These are phyloP conservation scores for Laguncularia racemosa DNA, from an alignment of 345 rosid genomes.

Conservation along the genomic window DNA sequence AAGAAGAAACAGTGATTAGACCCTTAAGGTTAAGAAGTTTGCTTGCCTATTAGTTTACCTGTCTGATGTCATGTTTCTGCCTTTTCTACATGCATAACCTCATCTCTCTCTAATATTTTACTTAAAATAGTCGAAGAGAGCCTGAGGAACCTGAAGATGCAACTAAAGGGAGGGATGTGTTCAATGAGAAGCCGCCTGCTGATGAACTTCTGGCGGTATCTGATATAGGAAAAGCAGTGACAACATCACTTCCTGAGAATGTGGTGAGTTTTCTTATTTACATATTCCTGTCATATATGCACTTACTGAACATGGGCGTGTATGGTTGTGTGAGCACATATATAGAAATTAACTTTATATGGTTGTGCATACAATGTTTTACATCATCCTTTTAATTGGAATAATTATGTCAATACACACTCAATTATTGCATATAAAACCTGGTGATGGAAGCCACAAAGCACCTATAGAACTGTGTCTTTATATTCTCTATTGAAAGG, in stretches of 20 bases:
- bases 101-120: constrained; percentile 6
- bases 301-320: background rate
- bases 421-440: no score
- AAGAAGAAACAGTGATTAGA: background rate
- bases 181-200: constrained; percentile 95
- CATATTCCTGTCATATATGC: background rate
- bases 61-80: no score
- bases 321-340: no score
- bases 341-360: background rate
- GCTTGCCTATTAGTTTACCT: background rate
- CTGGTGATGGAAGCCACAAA: no score
- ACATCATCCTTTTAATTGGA: background rate
- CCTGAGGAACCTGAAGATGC: constrained; percentile 98
- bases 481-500: no score
- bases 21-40: background rate
- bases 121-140: constrained; percentile 65
- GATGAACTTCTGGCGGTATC: constrained; percentile 97
- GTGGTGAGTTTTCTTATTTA: constrained; percentile 51
- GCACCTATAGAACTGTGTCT: no score
- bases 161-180: constrained; percentile 88
- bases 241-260: constrained; percentile 87
- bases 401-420: no score
- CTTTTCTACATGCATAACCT: background rate
- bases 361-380: background rate
- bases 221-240: constrained; percentile 83